Evolutionary conservation across 345 rosid species (phyloP).

Genomic region (Euphorbia peplus): DNA sequence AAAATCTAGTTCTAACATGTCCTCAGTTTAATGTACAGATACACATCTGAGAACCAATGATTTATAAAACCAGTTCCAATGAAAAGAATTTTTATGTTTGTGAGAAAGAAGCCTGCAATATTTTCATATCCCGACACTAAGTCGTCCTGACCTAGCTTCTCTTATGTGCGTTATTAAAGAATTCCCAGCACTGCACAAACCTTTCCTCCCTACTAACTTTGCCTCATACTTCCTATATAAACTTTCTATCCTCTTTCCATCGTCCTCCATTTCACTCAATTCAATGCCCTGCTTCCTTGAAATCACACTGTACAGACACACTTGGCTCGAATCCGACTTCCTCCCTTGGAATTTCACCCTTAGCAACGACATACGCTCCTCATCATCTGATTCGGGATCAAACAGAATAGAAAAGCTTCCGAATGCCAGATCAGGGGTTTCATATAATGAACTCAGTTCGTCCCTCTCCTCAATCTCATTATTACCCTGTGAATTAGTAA

Average conservation of each 20-base stretch:
- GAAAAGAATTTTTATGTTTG: too few species aligned
- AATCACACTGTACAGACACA: conserved; percentile 50
- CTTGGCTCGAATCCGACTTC: conserved; percentile 22
- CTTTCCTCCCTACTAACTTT: conserved; percentile 45
- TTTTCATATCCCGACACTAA: conserved; percentile 6
- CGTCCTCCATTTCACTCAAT: conserved; percentile 48
- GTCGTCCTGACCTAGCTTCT: conserved; percentile 43
- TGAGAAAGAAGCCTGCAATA: too few species aligned
- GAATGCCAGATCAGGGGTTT: conserved; percentile 50
- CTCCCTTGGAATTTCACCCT: conserved; percentile 40
- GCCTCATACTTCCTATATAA: conserved; percentile 38
- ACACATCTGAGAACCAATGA: too few species aligned
- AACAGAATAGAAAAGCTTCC: conserved; percentile 57
- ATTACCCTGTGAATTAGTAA: conserved; percentile 25
- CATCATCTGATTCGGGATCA: conserved; percentile 49
- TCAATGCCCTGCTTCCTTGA: conserved; percentile 51
- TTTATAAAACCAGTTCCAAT: too few species aligned
- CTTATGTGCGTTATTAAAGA: conserved; percentile 50
- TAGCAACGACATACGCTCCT: conserved; percentile 44
- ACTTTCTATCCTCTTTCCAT: conserved; percentile 42
- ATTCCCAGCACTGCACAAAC: conserved; percentile 43
- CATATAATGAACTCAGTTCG: conserved; percentile 39
- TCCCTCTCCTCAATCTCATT: conserved; percentile 28
- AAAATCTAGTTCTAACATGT: too few species aligned
- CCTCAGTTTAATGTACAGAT: too few species aligned